These are phyloP conservation scores for Hyaloscypha bicolor DNA, from an alignment of 495 filamentous ascomycete species.

Conservation along the genomic window DNA sequence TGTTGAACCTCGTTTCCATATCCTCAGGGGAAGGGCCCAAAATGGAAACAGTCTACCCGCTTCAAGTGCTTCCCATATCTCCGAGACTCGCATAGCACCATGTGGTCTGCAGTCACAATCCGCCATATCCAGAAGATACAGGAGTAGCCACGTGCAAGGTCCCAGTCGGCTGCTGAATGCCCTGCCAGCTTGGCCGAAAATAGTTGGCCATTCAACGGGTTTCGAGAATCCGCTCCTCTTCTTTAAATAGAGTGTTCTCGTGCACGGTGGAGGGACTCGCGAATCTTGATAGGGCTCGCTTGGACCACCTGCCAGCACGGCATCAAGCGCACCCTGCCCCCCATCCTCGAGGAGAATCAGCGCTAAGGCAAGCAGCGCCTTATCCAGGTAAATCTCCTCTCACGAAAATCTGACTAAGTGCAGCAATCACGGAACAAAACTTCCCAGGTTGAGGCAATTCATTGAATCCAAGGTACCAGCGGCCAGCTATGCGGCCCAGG, in stretches of 20 bases:
- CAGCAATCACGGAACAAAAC: background rate
- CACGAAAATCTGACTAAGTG: background rate
- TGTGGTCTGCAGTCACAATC: background rate
- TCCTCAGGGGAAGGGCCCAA: background rate
- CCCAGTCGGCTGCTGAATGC: too few relatives aligned
- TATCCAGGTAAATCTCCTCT: background rate
- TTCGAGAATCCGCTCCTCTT: background rate
- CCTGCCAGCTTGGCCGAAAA: background rate
- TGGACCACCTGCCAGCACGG: background rate
- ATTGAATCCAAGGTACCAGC: background rate
- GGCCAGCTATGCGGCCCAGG: slow-evolving; percentile 8
- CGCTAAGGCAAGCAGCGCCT: slow-evolving; percentile 13
- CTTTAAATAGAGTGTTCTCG: slow-evolving; percentile 10
- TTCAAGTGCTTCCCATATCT: background rate
- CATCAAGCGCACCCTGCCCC: background rate
- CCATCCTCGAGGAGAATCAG: slow-evolving; percentile 7
- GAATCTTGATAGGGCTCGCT: slow-evolving; percentile 18
- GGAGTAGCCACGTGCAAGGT: background rate
- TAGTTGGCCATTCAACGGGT: background rate
- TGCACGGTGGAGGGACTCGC: background rate
- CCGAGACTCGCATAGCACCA: background rate
- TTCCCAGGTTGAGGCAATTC: background rate
- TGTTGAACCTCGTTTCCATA: background rate
- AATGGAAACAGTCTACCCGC: background rate
- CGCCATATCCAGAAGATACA: too few relatives aligned